These are phyloP conservation scores for Pichia kudriavzevii DNA, from an alignment of 1,139 yeast species.

Conservation along the genomic window DNA sequence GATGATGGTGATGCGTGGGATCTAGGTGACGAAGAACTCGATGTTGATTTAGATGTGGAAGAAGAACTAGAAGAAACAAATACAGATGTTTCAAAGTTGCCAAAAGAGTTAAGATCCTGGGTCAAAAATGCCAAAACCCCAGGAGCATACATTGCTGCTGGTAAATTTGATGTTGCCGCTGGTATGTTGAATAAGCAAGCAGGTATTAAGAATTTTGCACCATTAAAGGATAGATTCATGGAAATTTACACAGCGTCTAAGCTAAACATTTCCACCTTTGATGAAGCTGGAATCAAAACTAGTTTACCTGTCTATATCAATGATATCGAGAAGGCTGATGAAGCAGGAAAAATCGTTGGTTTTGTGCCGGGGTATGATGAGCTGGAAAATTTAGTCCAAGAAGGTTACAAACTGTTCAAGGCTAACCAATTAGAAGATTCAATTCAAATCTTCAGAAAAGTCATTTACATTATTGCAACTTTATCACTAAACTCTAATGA, in stretches of 20 bases:
- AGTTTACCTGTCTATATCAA: conserved; percentile 66
- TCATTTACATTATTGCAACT: conserved; percentile 69
- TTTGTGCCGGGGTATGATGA: conserved; percentile 65
- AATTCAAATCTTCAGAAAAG: conserved; percentile 66
- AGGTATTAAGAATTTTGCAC: conserved; percentile 81
- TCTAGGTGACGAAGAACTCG: conserved; percentile 54
- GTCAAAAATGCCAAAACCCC: conserved; percentile 83
- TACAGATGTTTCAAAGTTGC: conserved; percentile 29
- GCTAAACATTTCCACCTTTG: conserved; percentile 64
- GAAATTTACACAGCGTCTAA: conserved; percentile 79
- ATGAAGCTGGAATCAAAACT: conserved; percentile 42
- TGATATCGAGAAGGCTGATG: conserved; percentile 47
- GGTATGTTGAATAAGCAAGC: conserved; percentile 83
- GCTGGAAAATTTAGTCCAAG: conserved; percentile 58
- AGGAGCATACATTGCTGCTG: conserved; percentile 92
- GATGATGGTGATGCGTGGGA: conserved; percentile 57
- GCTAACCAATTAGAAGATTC: conserved; percentile 80
- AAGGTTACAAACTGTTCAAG: conserved; percentile 77
- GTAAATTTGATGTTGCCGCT: conserved; percentile 94
- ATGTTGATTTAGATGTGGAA: conserved; percentile 55
- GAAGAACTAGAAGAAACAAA: conserved; percentile 44
- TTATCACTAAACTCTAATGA: conserved; percentile 65
- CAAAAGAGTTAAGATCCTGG: conserved; percentile 74
- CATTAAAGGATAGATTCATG: conserved; percentile 72
- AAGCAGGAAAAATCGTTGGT: conserved; percentile 51